Evolutionary conservation across 2,329 filamentous ascomycete genomes (phyloP), one percentile per base, ranked within the genome.

Genomic region (Fusarium buharicum): DNA sequence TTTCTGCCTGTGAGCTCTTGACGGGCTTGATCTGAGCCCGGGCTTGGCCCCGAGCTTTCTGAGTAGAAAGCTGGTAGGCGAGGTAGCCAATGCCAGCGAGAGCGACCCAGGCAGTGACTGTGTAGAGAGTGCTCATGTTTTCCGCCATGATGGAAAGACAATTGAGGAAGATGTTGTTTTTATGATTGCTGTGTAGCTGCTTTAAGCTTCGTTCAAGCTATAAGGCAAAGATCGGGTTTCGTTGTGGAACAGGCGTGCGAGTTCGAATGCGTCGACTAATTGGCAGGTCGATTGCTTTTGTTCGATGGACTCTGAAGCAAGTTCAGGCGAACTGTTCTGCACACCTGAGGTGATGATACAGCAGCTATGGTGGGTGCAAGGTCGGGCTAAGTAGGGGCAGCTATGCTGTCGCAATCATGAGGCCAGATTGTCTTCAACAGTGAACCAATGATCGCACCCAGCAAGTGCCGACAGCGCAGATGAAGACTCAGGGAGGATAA

Each of bases 51-150:
- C 73, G 74, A 50, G 67, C 66, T 60, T 74, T 72, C 54, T 72
- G 68, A 22, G 73, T 76, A n/a, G 76, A 75, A 13, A 76, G 50
- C 6, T 72, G 70, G 57, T 78, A 79, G 40, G 74, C 48, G 40
- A 69, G 62, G 58, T 75, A 76, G 57, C 75, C 75, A 37, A 78
- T 30, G 30, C 72, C 76, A 58, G 76, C 64, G 8, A 79, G 55
- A 44, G 76, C 58, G 61, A 72, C 74, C 55, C 79, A 79, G 46
- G 73, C 75, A 50, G 70, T 70, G 31, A 76, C 50, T 28, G 76
- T 79, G 63, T 76, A 77, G 28, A 77, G 44, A 40, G 74, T 73
- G 57, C 59, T 72, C 71, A 76, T 74, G 52, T 55, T 71, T 50
- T 77, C 74, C 38, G 73, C 62, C 75, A 76, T 77, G 61, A 44